Base-by-base conservation (phyloP, 2,329 filamentous ascomycete genomes). In the Fusarium continuum region DNA sequence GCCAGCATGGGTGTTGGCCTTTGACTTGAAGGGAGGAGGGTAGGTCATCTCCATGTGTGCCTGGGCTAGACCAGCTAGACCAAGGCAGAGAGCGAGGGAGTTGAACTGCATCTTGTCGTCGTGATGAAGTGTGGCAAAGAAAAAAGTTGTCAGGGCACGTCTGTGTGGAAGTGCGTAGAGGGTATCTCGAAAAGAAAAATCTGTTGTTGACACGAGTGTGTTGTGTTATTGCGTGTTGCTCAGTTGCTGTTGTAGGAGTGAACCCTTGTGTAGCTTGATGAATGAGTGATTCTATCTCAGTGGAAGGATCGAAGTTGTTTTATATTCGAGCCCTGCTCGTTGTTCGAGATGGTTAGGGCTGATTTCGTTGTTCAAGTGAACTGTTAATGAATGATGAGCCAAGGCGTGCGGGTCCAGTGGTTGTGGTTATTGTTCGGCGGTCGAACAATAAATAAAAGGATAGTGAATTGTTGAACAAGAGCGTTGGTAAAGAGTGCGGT, bases 41-140 rank as follows among this genome's bases (percentile, higher is more conserved):
- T 75, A 75, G 38, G 70, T 76, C 80, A 86, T 83, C 72, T 84
- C 79, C 81, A 87, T 86, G 75, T 87, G 84, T 56, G 81, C 85
- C 49, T 79, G 74, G 61, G 77, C 79, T 45, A 80, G 73, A 63
- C 79, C 76, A 47, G 74, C 72, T 50, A 79, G 64, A 69, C 80
- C 77, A 65, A 83, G 63, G 68, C 80, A 68, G 65, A 77, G 70
- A 61, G 76, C 74, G 61, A 80, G 61, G 58, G 78, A 58, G 22
- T 73, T 32, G 54, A 68, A 73, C 73, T 78, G 77, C 81, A 83
- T 84, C 39, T 59, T 68, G 31, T 40, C 46, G 40, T 44, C 38
- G 43, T 46, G 31, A 38, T 43, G 32, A 36, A 17, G 9, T 20
- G 10, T 47, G 11, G 20, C 16, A 46, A 46, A 9, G 22, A 34